These are phyloP conservation scores for Leptographium radiaticola DNA, from an alignment of 2,329 filamentous ascomycete species.

Conservation along the genomic window DNA sequence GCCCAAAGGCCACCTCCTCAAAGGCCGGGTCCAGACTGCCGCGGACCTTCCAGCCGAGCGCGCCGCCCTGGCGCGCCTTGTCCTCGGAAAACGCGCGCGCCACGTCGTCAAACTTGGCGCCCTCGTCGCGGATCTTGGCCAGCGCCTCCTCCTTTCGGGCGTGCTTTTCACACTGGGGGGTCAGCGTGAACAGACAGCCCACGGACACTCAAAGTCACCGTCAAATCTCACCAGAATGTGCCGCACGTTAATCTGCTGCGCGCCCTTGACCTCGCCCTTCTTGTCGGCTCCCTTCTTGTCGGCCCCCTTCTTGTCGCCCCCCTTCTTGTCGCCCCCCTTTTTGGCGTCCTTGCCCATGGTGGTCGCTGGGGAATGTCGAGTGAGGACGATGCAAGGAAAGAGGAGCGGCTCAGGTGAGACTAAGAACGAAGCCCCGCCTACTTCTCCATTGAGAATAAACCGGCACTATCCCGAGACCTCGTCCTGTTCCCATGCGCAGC, in stretches of 20 bases:
- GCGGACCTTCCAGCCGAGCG: slow-evolving; percentile 60
- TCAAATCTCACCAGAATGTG: slow-evolving; percentile 54
- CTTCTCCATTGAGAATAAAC: no score
- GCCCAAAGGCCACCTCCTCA: slow-evolving; percentile 56
- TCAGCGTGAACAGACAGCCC: no score
- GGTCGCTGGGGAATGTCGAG: slow-evolving; percentile 1
- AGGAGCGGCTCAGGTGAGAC: no score
- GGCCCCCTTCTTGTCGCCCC: slow-evolving; percentile 5
- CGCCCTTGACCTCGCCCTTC: slow-evolving; percentile 11
- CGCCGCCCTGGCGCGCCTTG: slow-evolving; percentile 59
- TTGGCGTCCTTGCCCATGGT: slow-evolving; percentile 12
- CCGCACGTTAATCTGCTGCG: slow-evolving; percentile 49
- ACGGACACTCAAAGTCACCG: no score
- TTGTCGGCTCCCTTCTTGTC: slow-evolving; percentile 4
- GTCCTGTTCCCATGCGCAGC: no score
- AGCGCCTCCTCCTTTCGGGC: slow-evolving; percentile 66
- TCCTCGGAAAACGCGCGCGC: slow-evolving; percentile 63
- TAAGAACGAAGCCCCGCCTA: no score
- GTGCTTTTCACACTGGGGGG: slow-evolving; percentile 56
- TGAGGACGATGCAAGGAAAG: background rate
- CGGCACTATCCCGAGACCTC: no score
- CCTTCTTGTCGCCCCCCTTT: slow-evolving; percentile 8
- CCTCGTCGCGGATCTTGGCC: slow-evolving; percentile 47
- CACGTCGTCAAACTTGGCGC: slow-evolving; percentile 62
- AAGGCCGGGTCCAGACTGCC: slow-evolving; percentile 56